Evolutionary conservation across 441 rosid species (phyloP).

Genomic region (Metrosideros polymorpha): DNA sequence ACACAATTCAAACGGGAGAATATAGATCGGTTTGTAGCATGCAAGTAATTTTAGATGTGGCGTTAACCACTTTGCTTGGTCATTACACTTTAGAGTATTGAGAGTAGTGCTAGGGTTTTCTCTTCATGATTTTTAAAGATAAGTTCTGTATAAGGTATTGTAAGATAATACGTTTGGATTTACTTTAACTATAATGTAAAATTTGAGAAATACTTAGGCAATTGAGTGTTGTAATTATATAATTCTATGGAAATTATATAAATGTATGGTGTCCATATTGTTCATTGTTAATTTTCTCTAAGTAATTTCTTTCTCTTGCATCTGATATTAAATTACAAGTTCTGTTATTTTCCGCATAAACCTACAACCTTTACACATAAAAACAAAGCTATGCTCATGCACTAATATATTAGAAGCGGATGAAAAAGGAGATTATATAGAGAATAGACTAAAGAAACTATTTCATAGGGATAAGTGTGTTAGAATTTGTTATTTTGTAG

Average conservation of each 20-base stretch:
- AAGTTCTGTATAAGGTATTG: not conserved
- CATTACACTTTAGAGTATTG: not conserved
- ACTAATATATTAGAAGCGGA: not conserved
- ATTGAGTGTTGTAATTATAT: not conserved
- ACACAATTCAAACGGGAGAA: not conserved
- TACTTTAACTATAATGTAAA: not conserved
- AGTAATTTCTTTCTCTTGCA: not conserved
- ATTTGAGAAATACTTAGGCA: rapidly evolving
- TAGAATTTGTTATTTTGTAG: no score
- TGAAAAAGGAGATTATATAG: not conserved
- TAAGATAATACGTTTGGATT: not conserved
- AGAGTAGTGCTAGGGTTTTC: not conserved
- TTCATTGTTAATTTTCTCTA: not conserved
- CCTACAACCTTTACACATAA: not conserved
- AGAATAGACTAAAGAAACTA: not conserved
- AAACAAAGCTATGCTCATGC: not conserved
- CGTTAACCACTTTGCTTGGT: not conserved
- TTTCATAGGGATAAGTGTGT: not conserved
- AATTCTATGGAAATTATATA: no score
- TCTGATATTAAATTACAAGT: not conserved
- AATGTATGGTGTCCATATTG: no score
- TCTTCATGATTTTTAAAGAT: not conserved
- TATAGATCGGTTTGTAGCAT: not conserved
- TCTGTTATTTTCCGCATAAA: not conserved
- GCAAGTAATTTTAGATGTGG: not conserved